Evolutionary conservation across 495 filamentous ascomycete species (phyloP).

Genomic region (Penicillium bialowiezense): DNA sequence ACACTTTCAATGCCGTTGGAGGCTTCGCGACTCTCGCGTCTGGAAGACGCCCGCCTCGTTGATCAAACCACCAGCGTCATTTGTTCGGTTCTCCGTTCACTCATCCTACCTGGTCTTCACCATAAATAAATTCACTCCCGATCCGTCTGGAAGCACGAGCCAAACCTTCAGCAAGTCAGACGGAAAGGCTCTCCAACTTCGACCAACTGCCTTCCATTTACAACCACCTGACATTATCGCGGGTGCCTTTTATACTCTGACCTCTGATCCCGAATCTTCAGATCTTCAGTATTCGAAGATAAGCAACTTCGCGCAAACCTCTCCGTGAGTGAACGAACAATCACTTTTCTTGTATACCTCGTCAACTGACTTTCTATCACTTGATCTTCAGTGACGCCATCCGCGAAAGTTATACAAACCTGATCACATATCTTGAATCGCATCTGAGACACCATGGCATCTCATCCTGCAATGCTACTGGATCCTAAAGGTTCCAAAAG

Average conservation of each 20-base stretch:
- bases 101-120: not conserved
- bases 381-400: not conserved
- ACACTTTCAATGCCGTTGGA: constrained; percentile 17
- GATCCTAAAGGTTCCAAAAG: constrained; percentile 40
- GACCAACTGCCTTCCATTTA: not conserved
- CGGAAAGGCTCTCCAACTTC: not conserved
- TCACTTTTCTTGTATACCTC: not conserved
- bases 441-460: constrained; percentile 32
- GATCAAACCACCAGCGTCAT: constrained; percentile 9
- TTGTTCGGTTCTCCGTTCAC: not conserved
- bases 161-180: not conserved
- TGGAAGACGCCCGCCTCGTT: constrained; percentile 14
- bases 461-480: constrained; percentile 42
- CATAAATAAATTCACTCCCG: not conserved
- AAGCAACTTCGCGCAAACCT: not conserved
- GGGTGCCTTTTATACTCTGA: not conserved
- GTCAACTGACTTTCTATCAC: constrained; percentile 2
- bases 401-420: not conserved
- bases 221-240: not conserved
- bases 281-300: not conserved
- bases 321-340: not conserved
- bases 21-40: constrained; percentile 8
- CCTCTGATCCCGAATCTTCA: not conserved
- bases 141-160: not conserved
- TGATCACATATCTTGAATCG: not conserved